Evolutionary conservation across 306 rosid species (phyloP).

Genomic region (Quercus wislizeni): DNA sequence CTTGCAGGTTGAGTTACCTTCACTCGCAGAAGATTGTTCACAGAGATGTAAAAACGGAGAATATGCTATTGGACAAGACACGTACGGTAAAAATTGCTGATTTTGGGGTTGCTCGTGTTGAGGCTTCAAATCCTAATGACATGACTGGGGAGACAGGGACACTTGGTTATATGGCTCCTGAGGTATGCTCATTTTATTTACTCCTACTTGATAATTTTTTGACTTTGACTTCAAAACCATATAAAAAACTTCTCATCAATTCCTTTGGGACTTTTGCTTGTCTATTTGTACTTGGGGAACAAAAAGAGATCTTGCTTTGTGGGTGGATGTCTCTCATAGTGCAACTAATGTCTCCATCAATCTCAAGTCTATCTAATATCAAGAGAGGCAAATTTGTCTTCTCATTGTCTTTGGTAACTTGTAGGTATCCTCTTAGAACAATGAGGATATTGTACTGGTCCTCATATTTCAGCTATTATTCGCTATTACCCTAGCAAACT

Average conservation of each 20-base stretch:
- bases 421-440: neutral
- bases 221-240: neutral
- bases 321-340: neutral
- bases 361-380: neutral
- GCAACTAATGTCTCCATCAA: neutral
- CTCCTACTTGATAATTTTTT: neutral
- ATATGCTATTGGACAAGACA: slow-evolving; percentile 88
- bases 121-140: slow-evolving; percentile 98
- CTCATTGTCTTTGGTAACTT: neutral
- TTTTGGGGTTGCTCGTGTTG: slow-evolving; percentile 98
- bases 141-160: slow-evolving; percentile 99
- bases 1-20: slow-evolving; percentile 84
- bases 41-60: slow-evolving; percentile 97
- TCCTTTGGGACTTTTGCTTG: neutral
- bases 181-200: slow-evolving; percentile 43
- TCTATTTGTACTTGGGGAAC: neutral
- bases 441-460: neutral
- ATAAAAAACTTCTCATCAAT: neutral
- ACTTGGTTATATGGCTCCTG: slow-evolving; percentile 99
- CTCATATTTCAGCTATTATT: neutral
- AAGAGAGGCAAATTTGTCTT: neutral
- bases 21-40: slow-evolving; percentile 97
- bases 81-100: slow-evolving; percentile 91
- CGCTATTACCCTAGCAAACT: neutral
- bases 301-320: neutral